Base-by-base conservation (phyloP, 768 basidiomycete genomes). In the Tricholoma flavovirens region DNA sequence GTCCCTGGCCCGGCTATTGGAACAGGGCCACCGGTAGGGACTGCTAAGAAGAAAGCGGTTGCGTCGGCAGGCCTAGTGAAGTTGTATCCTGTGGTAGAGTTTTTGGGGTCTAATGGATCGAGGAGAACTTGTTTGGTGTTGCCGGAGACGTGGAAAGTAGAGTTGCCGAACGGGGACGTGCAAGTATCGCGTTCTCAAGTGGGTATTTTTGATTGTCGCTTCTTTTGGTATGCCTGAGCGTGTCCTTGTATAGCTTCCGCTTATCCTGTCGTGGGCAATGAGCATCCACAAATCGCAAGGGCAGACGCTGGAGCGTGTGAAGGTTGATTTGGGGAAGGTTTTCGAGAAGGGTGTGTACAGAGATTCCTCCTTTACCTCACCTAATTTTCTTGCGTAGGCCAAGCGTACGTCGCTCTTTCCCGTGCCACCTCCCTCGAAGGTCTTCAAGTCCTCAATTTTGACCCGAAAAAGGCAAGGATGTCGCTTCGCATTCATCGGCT, bases 221-320 rank as follows among this genome's bases (percentile, higher is more conserved):
- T 29, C 15, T 24, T 0, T 51, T n/a, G 10, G 12, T 14, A 38
- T 33, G 17, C 24, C 54, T 53, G 22, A 19, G 19, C 51, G n/a
- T 43, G 45, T 29, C n/a, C 15, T 32, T 10, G 24, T 51, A 8
- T 61, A 95, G 91, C 69, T 96, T 1, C 93, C 92, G 0, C 68
- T 98, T 22, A 94, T 97, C 57, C 77, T 96, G 36, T 81, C 95
- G 0, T 98, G 95, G 96, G 95, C 96, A 0, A 96, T 98, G 92
- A 91, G 88, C 48, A 98, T 98, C 59, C 97, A 99, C 71, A 99
- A 99, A 68, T 90, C 90, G 10, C 97, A 99, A 69, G 97, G 97
- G 9, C 97, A 98, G 69, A 98, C 97, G 0, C 77, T 99, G 9
- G 89, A 94, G 22, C 84, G 93, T 46, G 95, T 98, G 62, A 96